Conservation (phyloP, 164 flowering plant species). For the Chimonanthus salicifolius region DNA sequence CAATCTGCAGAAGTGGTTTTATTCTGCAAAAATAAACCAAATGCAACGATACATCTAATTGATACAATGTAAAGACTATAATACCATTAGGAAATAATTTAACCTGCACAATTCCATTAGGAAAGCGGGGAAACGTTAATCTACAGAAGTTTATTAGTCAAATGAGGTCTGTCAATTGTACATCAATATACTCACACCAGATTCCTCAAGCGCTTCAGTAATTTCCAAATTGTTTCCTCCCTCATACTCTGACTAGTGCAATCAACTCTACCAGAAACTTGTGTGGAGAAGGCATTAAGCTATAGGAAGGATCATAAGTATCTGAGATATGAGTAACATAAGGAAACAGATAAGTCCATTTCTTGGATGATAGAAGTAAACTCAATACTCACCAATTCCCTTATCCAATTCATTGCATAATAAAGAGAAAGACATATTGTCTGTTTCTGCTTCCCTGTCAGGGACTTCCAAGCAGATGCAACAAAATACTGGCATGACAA, state of each 20-base stretch:
- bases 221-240: conserved; percentile 54
- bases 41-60: not conserved
- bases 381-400: conserved; percentile 58
- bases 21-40: not conserved
- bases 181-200: conserved; percentile 52
- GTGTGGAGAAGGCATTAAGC: conserved; percentile 83
- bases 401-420: conserved; percentile 76
- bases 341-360: not conserved
- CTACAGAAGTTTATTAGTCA: not conserved
- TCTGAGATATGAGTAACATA: not conserved
- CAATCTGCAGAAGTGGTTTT: too few relatives aligned
- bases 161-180: not conserved
- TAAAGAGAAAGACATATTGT: conserved; percentile 53
- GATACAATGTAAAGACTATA: not conserved
- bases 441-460: conserved; percentile 63
- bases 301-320: conserved; percentile 18
- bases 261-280: conserved; percentile 50
- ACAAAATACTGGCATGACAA: conserved; percentile 44
- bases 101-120: not conserved
- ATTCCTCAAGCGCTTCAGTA: conserved; percentile 74
- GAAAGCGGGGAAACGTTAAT: not conserved
- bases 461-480: conserved; percentile 39
- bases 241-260: conserved; percentile 52
- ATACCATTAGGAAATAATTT: not conserved
- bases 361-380: not conserved